Percentiles rank a stretch among this genome's conserved stretches.
Conservation (phyloP, 768 basidiomycete genomes). For the Tricholoma furcatifolium region DNA sequence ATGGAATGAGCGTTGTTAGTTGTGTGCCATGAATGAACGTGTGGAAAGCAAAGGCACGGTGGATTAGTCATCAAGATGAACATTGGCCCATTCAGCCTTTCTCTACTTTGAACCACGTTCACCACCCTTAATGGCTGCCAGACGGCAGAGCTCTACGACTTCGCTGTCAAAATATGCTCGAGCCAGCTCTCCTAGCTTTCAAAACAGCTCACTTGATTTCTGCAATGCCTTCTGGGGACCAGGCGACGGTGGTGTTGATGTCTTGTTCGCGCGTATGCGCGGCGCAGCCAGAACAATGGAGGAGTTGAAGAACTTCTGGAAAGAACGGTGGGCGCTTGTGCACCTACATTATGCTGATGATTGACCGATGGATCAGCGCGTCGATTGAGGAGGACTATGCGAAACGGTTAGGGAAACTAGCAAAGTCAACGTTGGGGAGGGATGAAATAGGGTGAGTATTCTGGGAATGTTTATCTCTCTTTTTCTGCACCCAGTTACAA, state of each 20-base stretch:
- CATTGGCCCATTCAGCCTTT: not conserved
- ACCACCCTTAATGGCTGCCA: slow-evolving; percentile 54
- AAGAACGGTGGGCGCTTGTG: slow-evolving; percentile 71
- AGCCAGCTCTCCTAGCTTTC: slow-evolving; percentile 45
- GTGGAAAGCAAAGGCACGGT: not conserved
- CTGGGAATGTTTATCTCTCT: not conserved
- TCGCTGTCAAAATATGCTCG: slow-evolving; percentile 73
- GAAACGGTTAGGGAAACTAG: slow-evolving; percentile 75
- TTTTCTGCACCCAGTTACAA: not conserved
- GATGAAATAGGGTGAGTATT: slow-evolving; percentile 94
- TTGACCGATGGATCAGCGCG: slow-evolving; percentile 49
- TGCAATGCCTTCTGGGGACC: slow-evolving; percentile 97
- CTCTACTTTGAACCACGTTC: slow-evolving; percentile 10
- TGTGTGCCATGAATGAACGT: not conserved
- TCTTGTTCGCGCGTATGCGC: slow-evolving; percentile 86
- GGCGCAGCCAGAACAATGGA: slow-evolving; percentile 86
- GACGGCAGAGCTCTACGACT: slow-evolving; percentile 80
- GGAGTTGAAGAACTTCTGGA: slow-evolving; percentile 86
- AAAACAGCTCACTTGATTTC: slow-evolving; percentile 71
- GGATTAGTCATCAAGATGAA: slow-evolving; percentile 12
- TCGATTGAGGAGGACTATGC: slow-evolving; percentile 95
- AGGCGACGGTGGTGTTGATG: slow-evolving; percentile 86
- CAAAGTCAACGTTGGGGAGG: slow-evolving; percentile 72
- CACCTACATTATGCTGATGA: not conserved
- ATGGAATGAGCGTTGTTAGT: not conserved